These are phyloP conservation scores for Selaginella tamariscina DNA, from an alignment of 75 land plant genomes.

Conservation along the genomic window DNA sequence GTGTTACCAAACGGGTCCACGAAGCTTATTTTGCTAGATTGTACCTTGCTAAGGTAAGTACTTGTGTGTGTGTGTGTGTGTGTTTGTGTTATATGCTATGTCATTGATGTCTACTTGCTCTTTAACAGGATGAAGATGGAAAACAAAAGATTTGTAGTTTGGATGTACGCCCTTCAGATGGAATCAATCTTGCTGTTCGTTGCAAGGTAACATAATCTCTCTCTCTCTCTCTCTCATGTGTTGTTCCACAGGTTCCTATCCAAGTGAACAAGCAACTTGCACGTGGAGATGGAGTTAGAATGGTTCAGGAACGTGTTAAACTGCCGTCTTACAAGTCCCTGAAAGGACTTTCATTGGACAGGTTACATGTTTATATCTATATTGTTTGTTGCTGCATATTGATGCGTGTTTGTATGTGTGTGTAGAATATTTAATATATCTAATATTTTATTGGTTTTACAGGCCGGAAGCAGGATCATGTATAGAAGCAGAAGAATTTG, in stretches of 20 bases:
- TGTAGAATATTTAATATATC: too few relatives aligned
- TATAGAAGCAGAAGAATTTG: conserved; percentile 56
- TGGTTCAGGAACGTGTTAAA: conserved; percentile 48
- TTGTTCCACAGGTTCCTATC: conserved; percentile 47
- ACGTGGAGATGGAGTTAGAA: conserved; percentile 68
- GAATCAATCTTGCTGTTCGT: conserved; percentile 81
- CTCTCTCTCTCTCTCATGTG: neutral
- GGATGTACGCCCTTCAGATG: conserved; percentile 91
- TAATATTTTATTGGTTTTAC: conserved; percentile 3
- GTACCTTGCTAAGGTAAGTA: conserved; percentile 49
- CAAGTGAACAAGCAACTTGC: conserved; percentile 76
- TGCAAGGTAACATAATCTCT: conserved; percentile 51
- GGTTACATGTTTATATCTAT: too few relatives aligned
- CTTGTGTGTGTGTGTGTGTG: neutral
- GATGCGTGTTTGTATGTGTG: too few relatives aligned
- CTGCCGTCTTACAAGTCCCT: conserved; percentile 18
- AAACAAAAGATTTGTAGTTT: conserved; percentile 34
- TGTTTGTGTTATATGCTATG: neutral
- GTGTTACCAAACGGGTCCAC: conserved; percentile 74
- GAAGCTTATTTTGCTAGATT: conserved; percentile 81
- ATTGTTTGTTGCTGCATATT: too few relatives aligned
- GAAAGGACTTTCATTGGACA: neutral
- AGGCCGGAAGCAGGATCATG: conserved; percentile 65
- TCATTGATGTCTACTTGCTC: neutral
- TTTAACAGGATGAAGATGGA: conserved; percentile 47